These are phyloP conservation scores for Fusarium chaquense DNA, from an alignment of 2,329 filamentous ascomycete genomes.

Conservation along the genomic window DNA sequence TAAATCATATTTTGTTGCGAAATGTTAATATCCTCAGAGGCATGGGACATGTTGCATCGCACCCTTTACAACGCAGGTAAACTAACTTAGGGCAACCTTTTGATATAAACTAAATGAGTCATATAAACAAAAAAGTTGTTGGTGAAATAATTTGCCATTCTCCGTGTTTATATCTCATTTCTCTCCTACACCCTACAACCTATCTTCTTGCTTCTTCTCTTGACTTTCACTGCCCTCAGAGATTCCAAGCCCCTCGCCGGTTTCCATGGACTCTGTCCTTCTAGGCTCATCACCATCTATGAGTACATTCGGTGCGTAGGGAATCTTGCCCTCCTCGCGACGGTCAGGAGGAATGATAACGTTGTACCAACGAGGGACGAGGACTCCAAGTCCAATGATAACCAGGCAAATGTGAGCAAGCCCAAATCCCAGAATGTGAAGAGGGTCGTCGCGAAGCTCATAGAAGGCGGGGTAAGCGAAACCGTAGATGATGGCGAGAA, in stretches of 20 bases:
- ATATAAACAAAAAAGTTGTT: neutral
- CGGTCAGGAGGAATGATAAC: slow-evolving; percentile 62
- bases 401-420: slow-evolving; percentile 61
- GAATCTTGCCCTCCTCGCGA: slow-evolving; percentile 58
- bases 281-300: slow-evolving; percentile 28
- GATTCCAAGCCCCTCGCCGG: slow-evolving; percentile 11
- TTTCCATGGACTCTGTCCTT: slow-evolving; percentile 35
- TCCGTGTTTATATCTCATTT: neutral
- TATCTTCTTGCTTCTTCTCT: slow-evolving; percentile 21
- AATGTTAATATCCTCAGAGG: neutral
- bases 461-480: slow-evolving; percentile 66
- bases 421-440: slow-evolving; percentile 63
- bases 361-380: slow-evolving; percentile 67
- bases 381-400: slow-evolving; percentile 60
- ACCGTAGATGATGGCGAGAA: slow-evolving; percentile 63
- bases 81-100: neutral
- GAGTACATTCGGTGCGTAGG: slow-evolving; percentile 44
- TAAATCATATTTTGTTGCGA: too few species aligned
- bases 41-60: neutral
- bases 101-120: neutral
- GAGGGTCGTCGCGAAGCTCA: slow-evolving; percentile 60
- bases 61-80: neutral
- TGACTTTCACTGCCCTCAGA: slow-evolving; percentile 24
- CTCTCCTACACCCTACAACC: neutral
- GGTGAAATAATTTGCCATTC: neutral